Evolutionary conservation across 176 grass and related monocot genomes (phyloP), one percentile per base, ranked within the genome.

Genomic region (Carex parvula): DNA sequence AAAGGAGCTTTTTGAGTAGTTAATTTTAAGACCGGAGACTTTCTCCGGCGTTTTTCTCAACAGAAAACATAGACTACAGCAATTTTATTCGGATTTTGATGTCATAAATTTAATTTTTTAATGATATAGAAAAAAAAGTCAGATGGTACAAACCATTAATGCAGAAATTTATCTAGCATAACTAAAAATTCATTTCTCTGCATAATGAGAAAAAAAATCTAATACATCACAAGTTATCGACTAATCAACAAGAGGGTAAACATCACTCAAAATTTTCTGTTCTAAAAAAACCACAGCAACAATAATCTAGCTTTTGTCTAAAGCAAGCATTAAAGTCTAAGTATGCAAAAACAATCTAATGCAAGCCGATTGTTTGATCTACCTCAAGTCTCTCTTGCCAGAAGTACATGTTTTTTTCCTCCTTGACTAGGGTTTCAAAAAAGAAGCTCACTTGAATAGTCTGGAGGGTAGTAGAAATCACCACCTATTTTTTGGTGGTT

Each of bases 401-500:
- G 39, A 83, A 83, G 35, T 44, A 60, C 22, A 52, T 83, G 12
- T 56, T 68, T 50, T 83, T 30, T 32, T 11, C 22, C 41, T 16
- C 30, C 18, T 2, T 30, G 55, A 52, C 44, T 67, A 46, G 21
- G 39, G 1, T 50, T 64, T 56, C 3, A 14, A 78, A 77, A 56
- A 53, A 29, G 73, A 78, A 56, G 8, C 63, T 83, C 35, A 5
- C 17, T 33, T 57, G 55, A 33, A 78, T 15, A 18, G 14, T 32
- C 3, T 0, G 8, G 73, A 78, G 8, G 8, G 73, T 50, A 52
- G 59, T 42, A 74, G 21, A 69, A 60, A 81, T 99, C 85, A 99
- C 81, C 93, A 95, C 82, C 97, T 92, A 83, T 99, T 99, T 60
- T 99, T 99, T 0, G 85, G 96, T 62, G 93, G 96, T 86, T 99